phyloP scores from a whole-genome alignment of 176 grass and related monocot genomes.

The Juncus effusus region DNA sequence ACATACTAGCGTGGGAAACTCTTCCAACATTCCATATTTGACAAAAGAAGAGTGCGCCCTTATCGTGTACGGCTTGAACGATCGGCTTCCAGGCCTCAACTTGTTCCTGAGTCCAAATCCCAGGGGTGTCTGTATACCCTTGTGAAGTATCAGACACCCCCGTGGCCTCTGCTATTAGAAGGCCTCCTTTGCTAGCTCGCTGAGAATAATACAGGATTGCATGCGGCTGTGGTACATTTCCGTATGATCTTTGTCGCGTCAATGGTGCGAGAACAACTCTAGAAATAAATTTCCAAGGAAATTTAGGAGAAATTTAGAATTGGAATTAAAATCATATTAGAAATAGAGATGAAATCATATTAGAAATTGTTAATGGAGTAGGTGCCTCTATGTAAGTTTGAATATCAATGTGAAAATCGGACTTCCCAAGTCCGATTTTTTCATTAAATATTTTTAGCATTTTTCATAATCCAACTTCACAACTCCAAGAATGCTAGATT shows the following conservation, averaged over 20 bases:
- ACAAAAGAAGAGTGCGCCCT: slow-evolving; percentile 54
- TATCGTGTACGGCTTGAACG: slow-evolving; percentile 40
- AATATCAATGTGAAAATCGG: no score
- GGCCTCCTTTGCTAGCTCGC: slow-evolving; percentile 32
- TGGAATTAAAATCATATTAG: not conserved
- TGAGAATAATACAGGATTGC: slow-evolving; percentile 50
- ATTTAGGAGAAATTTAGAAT: not conserved
- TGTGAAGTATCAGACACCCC: slow-evolving; percentile 55
- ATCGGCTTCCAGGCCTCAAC: slow-evolving; percentile 48
- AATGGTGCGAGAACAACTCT: slow-evolving; percentile 53
- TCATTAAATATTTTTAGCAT: no score
- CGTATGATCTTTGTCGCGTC: slow-evolving; percentile 46
- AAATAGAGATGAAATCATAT: not conserved
- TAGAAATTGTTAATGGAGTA: no score
- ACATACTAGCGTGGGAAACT: slow-evolving; percentile 35
- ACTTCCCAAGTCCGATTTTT: no score
- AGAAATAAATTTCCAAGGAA: not conserved
- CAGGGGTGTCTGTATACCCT: slow-evolving; percentile 40
- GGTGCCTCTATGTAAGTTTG: no score
- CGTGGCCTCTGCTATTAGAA: slow-evolving; percentile 41
- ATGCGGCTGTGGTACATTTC: slow-evolving; percentile 45
- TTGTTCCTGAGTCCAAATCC: slow-evolving; percentile 45
- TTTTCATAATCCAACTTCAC: no score
- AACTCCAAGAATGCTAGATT: no score
- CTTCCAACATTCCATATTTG: slow-evolving; percentile 53